Evolutionary conservation across 352 stramenopile species (phyloP), one percentile per base, ranked within the genome.

Genomic region (Phytophthora cryptogea): DNA sequence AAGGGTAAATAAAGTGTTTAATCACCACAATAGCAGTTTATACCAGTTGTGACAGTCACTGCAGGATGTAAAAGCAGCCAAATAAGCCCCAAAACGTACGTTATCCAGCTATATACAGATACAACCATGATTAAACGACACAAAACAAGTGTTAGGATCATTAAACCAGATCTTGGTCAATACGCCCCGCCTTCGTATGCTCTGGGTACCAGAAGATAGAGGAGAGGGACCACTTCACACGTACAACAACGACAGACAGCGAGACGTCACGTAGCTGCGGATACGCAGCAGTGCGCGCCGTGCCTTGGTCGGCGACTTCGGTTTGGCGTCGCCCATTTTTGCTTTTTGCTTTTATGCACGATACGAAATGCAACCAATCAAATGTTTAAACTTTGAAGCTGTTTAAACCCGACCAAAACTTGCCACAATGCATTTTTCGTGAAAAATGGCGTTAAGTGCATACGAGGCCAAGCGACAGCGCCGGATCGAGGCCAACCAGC

Each of bases 61-160:
- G 70, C 75, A 2, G 88, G 88, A 57, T 94, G 88, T 9, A 94
- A 50, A 8, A 90, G 54, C 45, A 96, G 55, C 88, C 88, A 96
- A 26, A 90, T n/a, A 11, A 92, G 39, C 0, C 83, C 85, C 30
- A 95, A 44, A 13, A 63, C 47, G 54, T 89, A 92, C 56, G 72
- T 85, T 42, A 78, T 50, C 83, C 83, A 92, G 57, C 83, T 91
- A 23, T 55, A 52, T 14, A 27, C 5, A 16, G 26, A 16, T 20
- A 54, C 52, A 43, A 60, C 8, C 3, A 39, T 30, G 37, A 45
- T 40, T 39, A 37, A 16, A 27, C 5, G 35, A 14, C 10, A 26
- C 8, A 41, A 28, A 37, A 51, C 20, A 37, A 41, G 20, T 14
- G 23, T 55, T 48, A 54, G 35, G 39, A 39, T 55, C 1, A 20